Evolutionary conservation across 1,139 yeast species (phyloP), one percentile per base, ranked within the genome.

Genomic region (Casaregolazyma suthepensis): DNA sequence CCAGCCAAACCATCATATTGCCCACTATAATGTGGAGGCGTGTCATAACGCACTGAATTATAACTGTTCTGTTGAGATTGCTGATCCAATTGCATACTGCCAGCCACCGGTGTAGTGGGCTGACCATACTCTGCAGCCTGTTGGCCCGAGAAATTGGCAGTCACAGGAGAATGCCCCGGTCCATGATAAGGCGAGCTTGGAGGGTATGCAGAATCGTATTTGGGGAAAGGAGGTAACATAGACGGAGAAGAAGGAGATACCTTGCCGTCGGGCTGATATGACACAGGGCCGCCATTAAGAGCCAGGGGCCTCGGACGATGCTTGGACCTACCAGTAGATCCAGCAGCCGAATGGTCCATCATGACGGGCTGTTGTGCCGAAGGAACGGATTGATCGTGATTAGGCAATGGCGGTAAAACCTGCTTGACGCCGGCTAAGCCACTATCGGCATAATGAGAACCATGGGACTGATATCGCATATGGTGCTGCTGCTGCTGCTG

Each of bases 281-380:
- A 19, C 15, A 10, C 20, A 49, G 20, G 13, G 35, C 38, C 35
- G 29, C 48, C 43, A n/a, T 51, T 48, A 5, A 57, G 46, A 23
- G 51, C 46, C 31, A 54, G 49, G n/a, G 62, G 62, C 44, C 51
- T 49, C 37, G 60, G 61, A 29, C 59, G 49, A 38, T 53, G 58
- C 40, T 55, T 54, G 23, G 45, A 23, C 37, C 37, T 31, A 26
- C 46, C 51, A n/a, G 29, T n/a, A 19, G 42, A 12, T 20, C 19
- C 38, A 9, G 46, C 46, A 20, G 38, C 17, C 15, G 19, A 42
- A 35, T 43, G 46, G 10, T 48, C 46, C 26, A 43, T 42, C n/a
- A 48, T 48, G 18, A 31, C 15, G 37, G 22, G 22, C 18, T 45
- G 48, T 12, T 45, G 48, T 23, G 37, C 37, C 31, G 31, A 26